Evolutionary conservation across 306 rosid genomes (phyloP), one percentile per base, ranked within the genome.

Genomic region (Potentilla sterilis): DNA sequence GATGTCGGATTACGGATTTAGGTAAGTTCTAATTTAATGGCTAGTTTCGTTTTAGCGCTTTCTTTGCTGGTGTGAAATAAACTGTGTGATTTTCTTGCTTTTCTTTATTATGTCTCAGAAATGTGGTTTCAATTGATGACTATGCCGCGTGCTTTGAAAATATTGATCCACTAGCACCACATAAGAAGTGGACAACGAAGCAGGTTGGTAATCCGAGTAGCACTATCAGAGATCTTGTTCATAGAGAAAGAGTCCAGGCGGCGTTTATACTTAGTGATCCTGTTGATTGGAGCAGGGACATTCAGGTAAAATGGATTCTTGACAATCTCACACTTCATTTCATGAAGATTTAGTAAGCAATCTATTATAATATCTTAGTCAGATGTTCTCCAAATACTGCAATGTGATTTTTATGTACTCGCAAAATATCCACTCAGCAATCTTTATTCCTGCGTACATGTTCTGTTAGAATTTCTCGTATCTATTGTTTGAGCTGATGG

Each of bases 201-300:
- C 54, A 65, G 57, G 69, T 48, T 57, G 67, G 74, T 79, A 37
- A 80, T 80, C 78, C 76, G 75, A 74, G 76, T 79, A 78, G 78
- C 61, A 40, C 72, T 72, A 52, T 75, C 40, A 83, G 62, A 81
- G 75, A 81, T 46, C 84, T 77, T 75, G 87, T 89, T 72, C 73
- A 62, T 77, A 86, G 90, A 6, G 74, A 92, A 83, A 88, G 94
- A 83, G 96, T 92, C 83, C 83, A 77, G 72, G 98, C 97, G 9
- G 93, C 83, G 32, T 94, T 94, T 79, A 9, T 94, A 37, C 87
- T 94, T 63, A 94, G 98, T 64, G 97, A 94, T 77, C 86, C 98
- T 81, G 92, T 90, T 77, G 97, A 92, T 80, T 94, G 98, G 98
- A 88, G 98, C 90, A 87, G 97, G 78, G 98, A 94, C 82, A 83